Evolutionary conservation across 2,329 filamentous ascomycete genomes (phyloP), one percentile per base, ranked within the genome.

Genomic region (Alternaria hordeiaustralica): DNA sequence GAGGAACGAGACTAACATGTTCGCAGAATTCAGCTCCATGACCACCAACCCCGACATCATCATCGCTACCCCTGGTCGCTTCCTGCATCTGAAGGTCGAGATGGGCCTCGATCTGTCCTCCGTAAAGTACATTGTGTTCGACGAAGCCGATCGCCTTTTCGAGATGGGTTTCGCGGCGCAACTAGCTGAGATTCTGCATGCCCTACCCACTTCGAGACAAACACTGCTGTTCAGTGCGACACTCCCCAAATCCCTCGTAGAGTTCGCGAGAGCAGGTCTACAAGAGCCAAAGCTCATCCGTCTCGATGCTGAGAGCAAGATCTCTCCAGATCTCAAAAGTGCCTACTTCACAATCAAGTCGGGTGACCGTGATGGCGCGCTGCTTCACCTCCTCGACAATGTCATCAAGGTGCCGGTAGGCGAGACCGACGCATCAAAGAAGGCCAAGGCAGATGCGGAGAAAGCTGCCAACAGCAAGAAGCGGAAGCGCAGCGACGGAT

Each of bases 111-210:
- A 97, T 75, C 83, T 99, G n/a, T 93, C 91, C 1, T 97, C 93
- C 5, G 90, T 99, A 65, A 88, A 89, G 71, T 99, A 99, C 75
- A 93, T 97, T 23, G 96, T 99, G 9, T 99, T 99, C 68, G 96
- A 99, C 78, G 96, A 99, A 80, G 96, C 96, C 2, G 96, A 99
- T 85, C 88, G 96, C 58, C 85, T 99, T 20, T 99, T 99, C 80
- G 96, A 99, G 78, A 97, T 99, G 95, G 96, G 96, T 72, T 99
- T 99, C 78, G 94, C 94, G 5, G 90, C 92, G 4, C 96, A 99
- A 76, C 84, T 99, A 71, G 91, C 92, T 1, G 96, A 99, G 78
- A 98, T 98, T 84, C 83, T 99, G 55, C 90, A 97, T 75, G 92
- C 94, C 0, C 84, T 99, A 15, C 96, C 96, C 1, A 84, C 88